Percentiles rank a stretch among this genome's conserved stretches.
These are phyloP conservation scores for Leishmania arabica DNA, from an alignment of 208 protist genomes.

Conservation along the genomic window DNA sequence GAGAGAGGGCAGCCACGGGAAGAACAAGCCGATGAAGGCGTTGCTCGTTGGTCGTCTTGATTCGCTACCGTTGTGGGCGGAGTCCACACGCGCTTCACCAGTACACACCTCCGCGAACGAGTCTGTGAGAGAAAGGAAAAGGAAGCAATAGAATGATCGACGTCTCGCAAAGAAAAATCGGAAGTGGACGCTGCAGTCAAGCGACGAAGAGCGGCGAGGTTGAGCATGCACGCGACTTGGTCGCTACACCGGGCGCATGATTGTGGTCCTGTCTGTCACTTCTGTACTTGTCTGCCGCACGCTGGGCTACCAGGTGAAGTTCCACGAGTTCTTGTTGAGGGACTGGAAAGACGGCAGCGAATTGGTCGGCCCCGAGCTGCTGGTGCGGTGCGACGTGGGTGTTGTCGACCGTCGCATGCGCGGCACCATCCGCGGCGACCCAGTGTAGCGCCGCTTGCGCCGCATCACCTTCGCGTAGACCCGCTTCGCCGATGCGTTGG, in stretches of 20 bases:
- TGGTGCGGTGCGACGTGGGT: constrained; percentile 5
- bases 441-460: constrained; percentile 63
- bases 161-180: not conserved
- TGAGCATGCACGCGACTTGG: not conserved
- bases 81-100: not conserved
- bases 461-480: constrained; percentile 74
- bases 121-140: not conserved
- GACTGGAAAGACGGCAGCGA: constrained; percentile 56
- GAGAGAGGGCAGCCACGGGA: not conserved
- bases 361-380: constrained; percentile 3
- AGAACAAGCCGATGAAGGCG: not conserved
- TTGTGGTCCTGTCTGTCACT: not conserved
- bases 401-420: constrained; percentile 43
- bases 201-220: not conserved
- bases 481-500: constrained; percentile 63
- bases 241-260: not conserved
- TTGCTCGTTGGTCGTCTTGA: not conserved
- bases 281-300: not conserved
- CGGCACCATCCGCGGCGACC: constrained; percentile 50
- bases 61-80: not conserved
- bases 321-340: constrained; percentile 82
- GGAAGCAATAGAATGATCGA: not conserved
- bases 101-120: not conserved
- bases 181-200: not conserved
- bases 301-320: constrained; percentile 74